A percentile compares a stretch with the other conserved stretches of the same genome.
These are phyloP conservation scores for Ampelocalamus luodianensis DNA, from an alignment of 176 grass and related monocot species.

Conservation along the genomic window DNA sequence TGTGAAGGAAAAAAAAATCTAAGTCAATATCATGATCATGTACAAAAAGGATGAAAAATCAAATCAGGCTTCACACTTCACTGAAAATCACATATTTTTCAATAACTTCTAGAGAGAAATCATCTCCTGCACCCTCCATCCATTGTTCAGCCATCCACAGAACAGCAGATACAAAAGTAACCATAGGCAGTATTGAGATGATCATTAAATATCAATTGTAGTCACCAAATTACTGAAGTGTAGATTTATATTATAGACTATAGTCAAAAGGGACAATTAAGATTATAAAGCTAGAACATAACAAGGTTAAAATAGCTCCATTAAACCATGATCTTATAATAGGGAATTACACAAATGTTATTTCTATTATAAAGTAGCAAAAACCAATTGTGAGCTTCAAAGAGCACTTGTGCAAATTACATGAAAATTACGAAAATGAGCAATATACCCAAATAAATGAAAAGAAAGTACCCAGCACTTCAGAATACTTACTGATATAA, in stretches of 20 bases:
- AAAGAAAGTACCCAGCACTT: neutral
- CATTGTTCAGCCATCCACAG: neutral
- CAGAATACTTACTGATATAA: conserved; percentile 81
- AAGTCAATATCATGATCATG: neutral
- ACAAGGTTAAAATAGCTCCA: conserved; percentile 10
- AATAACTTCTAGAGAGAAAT: neutral
- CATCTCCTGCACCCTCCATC: neutral
- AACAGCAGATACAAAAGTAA: neutral
- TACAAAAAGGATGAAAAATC: neutral
- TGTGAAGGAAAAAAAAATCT: neutral
- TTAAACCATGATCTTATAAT: conserved; percentile 5
- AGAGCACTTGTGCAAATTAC: neutral
- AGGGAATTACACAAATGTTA: neutral
- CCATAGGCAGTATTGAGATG: neutral
- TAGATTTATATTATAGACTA: neutral
- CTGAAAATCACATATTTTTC: neutral
- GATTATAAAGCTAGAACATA: conserved; percentile 13
- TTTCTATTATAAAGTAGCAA: neutral
- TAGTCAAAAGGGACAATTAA: neutral
- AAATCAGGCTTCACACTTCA: neutral
- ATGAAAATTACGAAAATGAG: neutral
- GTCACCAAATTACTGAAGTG: conserved; percentile 1
- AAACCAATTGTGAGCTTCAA: neutral
- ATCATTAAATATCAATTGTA: conserved; percentile 11
- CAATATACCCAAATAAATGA: conserved; percentile 3